Conservation (phyloP, 495 filamentous ascomycete species). For the Lasiosphaeris hirsuta region DNA sequence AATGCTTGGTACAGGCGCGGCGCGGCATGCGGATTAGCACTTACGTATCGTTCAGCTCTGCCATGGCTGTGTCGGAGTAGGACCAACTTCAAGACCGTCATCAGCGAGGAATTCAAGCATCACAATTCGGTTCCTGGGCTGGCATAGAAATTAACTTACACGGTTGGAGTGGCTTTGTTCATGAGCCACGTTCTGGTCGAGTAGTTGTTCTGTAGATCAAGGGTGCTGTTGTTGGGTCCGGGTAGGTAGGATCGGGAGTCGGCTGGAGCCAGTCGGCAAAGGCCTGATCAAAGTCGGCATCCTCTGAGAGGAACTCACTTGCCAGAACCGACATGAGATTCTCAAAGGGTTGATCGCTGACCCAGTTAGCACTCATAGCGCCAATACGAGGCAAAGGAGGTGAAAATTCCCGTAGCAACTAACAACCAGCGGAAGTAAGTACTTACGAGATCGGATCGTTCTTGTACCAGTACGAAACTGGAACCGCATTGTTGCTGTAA, state of each 20-base stretch:
- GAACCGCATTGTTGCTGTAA: not conserved
- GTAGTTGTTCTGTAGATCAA: conserved; percentile 3
- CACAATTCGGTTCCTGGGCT: too few relatives aligned
- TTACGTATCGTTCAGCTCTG: conserved; percentile 9
- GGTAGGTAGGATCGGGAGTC: too few relatives aligned
- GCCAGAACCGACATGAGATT: too few relatives aligned
- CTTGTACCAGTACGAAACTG: not conserved
- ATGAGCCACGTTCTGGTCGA: conserved; percentile 13
- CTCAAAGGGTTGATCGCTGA: too few relatives aligned
- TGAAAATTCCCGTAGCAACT: too few relatives aligned
- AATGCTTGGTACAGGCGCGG: too few relatives aligned
- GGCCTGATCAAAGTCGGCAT: too few relatives aligned
- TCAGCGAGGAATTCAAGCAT: not conserved
- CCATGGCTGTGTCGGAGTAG: conserved; percentile 7
- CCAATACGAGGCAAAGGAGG: not conserved
- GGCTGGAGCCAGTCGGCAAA: too few relatives aligned
- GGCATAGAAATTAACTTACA: too few relatives aligned
- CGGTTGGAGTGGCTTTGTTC: not conserved
- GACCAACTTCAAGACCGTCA: not conserved
- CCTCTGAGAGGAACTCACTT: too few relatives aligned
- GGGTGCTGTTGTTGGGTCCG: too few relatives aligned
- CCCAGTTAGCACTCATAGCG: not conserved
- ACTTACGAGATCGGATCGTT: not conserved
- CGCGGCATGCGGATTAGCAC: not conserved
- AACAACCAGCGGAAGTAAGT: too few relatives aligned